Evolutionary conservation across 768 basidiomycete genomes (phyloP).

Genomic region (Russula brevipes): DNA sequence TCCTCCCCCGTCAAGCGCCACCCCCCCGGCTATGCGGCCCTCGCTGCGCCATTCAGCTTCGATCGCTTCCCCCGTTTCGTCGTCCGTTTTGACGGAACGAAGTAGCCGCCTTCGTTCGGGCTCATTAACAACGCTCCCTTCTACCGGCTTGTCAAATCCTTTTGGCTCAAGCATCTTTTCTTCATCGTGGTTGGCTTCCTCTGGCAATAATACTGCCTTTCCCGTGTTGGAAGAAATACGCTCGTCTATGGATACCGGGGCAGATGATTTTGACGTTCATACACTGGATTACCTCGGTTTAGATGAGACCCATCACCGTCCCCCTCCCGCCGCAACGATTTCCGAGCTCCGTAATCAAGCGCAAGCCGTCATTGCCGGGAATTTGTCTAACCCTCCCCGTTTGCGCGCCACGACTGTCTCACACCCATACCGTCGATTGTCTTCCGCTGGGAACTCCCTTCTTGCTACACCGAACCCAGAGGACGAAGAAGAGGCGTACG

Average conservation of each 20-base stretch:
- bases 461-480: constrained; percentile 57
- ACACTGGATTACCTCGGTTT: constrained; percentile 96
- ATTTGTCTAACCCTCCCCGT: constrained; percentile 72
- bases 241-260: constrained; percentile 73
- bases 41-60: constrained; percentile 70
- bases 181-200: constrained; percentile 76
- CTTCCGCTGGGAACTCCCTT: constrained; percentile 55
- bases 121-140: constrained; percentile 80
- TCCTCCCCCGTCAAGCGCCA: constrained; percentile 37
- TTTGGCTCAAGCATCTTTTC: constrained; percentile 89
- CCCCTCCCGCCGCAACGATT: constrained; percentile 81
- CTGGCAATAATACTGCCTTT: constrained; percentile 51
- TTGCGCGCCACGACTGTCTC: constrained; percentile 89
- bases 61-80: constrained; percentile 54
- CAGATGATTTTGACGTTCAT: constrained; percentile 87
- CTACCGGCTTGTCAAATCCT: constrained; percentile 65
- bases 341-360: constrained; percentile 86
- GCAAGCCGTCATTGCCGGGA: constrained; percentile 84
- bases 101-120: constrained; percentile 88
- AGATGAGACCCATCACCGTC: constrained; percentile 64
- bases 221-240: constrained; percentile 74
- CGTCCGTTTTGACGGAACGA: constrained; percentile 52
- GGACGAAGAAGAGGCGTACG: constrained; percentile 74
- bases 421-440: constrained; percentile 75
- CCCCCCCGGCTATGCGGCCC: constrained; percentile 47